phyloP scores from a whole-genome alignment of 208 protist genomes.

The Wallacemonas sp. region DNA sequence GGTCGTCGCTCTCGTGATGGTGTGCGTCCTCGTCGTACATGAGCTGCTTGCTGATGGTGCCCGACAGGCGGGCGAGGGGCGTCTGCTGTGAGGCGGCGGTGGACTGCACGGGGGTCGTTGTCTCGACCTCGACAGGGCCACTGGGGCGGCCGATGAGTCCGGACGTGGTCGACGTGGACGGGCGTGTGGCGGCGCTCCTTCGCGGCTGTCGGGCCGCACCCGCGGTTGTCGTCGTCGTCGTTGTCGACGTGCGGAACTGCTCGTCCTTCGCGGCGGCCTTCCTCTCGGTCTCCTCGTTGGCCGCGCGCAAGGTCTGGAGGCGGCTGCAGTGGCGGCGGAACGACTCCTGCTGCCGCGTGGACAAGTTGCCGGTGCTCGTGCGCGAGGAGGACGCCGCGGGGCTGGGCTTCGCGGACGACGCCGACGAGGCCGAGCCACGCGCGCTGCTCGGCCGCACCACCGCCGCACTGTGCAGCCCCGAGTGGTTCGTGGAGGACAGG shows the following conservation, averaged over 20 bases:
- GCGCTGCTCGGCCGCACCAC: constrained; percentile 2
- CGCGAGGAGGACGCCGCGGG: background rate
- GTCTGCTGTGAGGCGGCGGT: background rate
- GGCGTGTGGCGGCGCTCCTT: background rate
- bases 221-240: background rate
- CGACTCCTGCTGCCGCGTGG: constrained; percentile 35
- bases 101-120: no score
- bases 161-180: background rate
- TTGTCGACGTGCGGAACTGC: constrained; percentile 16
- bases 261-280: constrained; percentile 13
- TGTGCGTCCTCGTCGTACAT: constrained; percentile 16
- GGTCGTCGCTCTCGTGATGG: background rate
- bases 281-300: constrained; percentile 8
- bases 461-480: background rate
- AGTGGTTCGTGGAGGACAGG: constrained; percentile 9
- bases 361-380: constrained; percentile 10
- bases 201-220: background rate
- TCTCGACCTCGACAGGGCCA: background rate
- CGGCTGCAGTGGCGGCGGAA: constrained; percentile 22
- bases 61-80: constrained; percentile 12
- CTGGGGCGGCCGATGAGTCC: no score
- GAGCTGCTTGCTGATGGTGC: constrained; percentile 25
- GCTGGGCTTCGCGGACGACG: background rate
- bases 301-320: constrained; percentile 6
- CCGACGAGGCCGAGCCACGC: background rate